Percentiles rank a stretch among this genome's conserved stretches.
phyloP scores from a whole-genome alignment of 2,329 filamentous ascomycete genomes.

The Epichloe aotearoae region DNA sequence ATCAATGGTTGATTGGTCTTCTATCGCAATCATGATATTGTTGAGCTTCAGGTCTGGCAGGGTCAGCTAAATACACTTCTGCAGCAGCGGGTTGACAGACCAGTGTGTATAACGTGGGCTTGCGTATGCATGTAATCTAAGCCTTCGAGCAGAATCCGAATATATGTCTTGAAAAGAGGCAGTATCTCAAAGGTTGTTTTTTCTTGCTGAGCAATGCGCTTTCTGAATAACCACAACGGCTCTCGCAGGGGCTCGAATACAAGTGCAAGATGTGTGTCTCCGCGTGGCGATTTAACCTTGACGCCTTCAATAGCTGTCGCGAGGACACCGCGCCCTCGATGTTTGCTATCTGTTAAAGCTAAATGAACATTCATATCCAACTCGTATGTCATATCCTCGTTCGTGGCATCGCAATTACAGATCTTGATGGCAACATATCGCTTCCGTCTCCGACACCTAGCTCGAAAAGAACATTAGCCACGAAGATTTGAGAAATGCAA shows the following conservation, averaged over 20 bases:
- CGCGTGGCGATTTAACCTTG: conserved; percentile 14
- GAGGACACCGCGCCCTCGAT: conserved; percentile 18
- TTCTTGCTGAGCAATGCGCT: conserved; percentile 21
- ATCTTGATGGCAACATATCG: conserved; percentile 14
- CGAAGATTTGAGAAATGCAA: neutral
- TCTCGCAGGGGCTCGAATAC: conserved; percentile 27
- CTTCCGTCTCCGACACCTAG: conserved; percentile 2
- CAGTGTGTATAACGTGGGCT: conserved; percentile 30
- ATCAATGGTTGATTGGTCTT: conserved; percentile 7
- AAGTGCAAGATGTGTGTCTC: conserved; percentile 20
- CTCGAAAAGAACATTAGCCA: neutral
- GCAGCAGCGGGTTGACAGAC: conserved; percentile 11
- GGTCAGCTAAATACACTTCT: neutral
- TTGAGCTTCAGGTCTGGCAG: conserved; percentile 12
- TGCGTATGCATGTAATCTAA: conserved; percentile 26
- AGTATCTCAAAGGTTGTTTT: conserved; percentile 5
- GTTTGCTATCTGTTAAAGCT: conserved; percentile 5
- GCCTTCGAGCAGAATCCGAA: conserved; percentile 23
- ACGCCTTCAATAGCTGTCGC: conserved; percentile 19
- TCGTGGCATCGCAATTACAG: conserved; percentile 9
- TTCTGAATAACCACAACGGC: conserved; percentile 21
- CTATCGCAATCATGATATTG: conserved; percentile 13
- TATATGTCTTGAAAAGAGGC: conserved; percentile 21
- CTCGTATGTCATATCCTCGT: conserved; percentile 12
- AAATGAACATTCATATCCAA: conserved; percentile 5